phyloP scores from a whole-genome alignment of 177 flowering plant species.

The Vitis hybrid region DNA sequence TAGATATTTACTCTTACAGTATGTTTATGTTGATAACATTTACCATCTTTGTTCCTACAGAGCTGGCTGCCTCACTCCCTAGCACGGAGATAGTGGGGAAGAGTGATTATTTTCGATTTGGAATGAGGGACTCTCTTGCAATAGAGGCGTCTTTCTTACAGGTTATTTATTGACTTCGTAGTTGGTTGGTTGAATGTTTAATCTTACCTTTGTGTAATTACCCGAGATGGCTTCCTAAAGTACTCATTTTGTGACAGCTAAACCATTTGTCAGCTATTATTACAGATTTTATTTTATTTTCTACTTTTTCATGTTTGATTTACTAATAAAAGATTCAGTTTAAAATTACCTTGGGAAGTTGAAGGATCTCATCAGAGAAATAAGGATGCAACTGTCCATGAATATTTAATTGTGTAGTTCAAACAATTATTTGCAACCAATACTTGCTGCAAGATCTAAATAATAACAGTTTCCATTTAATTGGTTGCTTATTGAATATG shows the following conservation, averaged over 20 bases:
- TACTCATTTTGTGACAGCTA: neutral
- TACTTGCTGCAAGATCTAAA: neutral
- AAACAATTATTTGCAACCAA: neutral
- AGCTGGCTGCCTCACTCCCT: constrained; percentile 89
- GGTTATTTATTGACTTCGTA: constrained; percentile 35
- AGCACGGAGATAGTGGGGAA: constrained; percentile 81
- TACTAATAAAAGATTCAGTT: neutral
- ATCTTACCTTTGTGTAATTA: neutral
- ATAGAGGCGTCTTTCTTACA: constrained; percentile 95
- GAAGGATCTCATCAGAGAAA: neutral
- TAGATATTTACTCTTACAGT: too few species aligned
- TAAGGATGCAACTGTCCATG: neutral
- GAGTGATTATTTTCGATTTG: constrained; percentile 87
- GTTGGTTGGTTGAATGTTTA: neutral
- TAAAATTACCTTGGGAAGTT: too few species aligned
- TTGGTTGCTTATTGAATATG: constrained; percentile 5
- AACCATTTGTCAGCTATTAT: neutral
- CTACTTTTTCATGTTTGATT: neutral
- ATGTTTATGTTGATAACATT: neutral
- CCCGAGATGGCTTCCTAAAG: neutral
- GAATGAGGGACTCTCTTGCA: constrained; percentile 97
- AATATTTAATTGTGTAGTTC: neutral
- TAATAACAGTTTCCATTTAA: neutral
- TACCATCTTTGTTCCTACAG: constrained; percentile 37
- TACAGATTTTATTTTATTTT: neutral